phyloP scores from a whole-genome alignment of 2,329 filamentous ascomycete genomes.

The Botrytis squamosa region DNA sequence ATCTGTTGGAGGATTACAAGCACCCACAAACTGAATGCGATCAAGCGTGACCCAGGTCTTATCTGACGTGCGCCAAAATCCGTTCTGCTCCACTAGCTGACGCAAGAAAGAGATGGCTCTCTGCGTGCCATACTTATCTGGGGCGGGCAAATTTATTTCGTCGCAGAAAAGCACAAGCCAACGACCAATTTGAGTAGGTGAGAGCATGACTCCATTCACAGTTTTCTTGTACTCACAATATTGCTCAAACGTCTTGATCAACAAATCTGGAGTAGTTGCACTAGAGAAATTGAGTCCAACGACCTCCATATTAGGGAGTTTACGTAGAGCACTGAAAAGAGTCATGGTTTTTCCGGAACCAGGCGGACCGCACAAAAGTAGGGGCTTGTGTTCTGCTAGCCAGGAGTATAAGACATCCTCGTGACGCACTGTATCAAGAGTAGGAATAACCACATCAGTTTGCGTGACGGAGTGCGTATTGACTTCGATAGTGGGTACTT shows the following conservation, averaged over 20 bases:
- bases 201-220: conserved; percentile 90
- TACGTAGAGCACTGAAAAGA: conserved; percentile 92
- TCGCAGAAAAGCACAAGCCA: conserved; percentile 99
- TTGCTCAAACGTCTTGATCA: conserved; percentile 99
- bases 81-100: conserved; percentile 97
- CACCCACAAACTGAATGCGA: conserved; percentile 97
- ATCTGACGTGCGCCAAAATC: conserved; percentile 97
- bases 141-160: conserved; percentile 97
- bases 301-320: conserved; percentile 97
- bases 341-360: conserved; percentile 99
- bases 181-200: conserved; percentile 91
- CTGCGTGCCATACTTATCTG: conserved; percentile 96
- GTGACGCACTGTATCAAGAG: conserved; percentile 92
- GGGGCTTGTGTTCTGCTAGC: conserved; percentile 96
- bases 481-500: conserved; percentile 92
- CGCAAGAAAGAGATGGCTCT: conserved; percentile 95
- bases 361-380: conserved; percentile 93
- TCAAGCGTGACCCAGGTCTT: conserved; percentile 98
- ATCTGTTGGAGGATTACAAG: conserved; percentile 97
- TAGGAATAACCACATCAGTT: conserved; percentile 97
- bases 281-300: conserved; percentile 99
- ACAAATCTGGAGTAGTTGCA: conserved; percentile 92
- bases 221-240: conserved; percentile 99
- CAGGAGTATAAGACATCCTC: conserved; percentile 99
- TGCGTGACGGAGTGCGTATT: conserved; percentile 98